Evolutionary conservation across 1,284 basidiomycete genomes (phyloP), one percentile per base, ranked within the genome.

Genomic region (Irpex rosettiformis): DNA sequence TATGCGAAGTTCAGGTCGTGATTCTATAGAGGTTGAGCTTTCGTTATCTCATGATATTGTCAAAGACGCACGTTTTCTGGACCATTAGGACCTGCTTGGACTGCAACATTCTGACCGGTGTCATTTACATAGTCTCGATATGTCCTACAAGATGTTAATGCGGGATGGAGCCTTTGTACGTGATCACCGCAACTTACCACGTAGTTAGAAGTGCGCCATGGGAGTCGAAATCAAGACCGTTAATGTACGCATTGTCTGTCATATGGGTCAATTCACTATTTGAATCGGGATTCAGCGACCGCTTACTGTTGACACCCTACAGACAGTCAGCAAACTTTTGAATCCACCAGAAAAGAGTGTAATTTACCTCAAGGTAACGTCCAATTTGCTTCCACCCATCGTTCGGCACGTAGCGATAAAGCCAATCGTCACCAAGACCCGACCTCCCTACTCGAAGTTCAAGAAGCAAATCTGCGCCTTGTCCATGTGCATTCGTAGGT

Each of bases 81-180:
- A 3, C 77, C 77, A 58, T 79, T 79, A 0, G 77, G 77, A 0
- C 77, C 77, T 6, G 77, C 77, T 64, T 79, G 66, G 13, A 78
- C 73, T 13, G 76, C 73, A 24, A 77, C 73, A 54, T 73, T 64
- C 54, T 73, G 66, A 6, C 74, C 75, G 6, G 69, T 74, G 55
- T 77, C 76, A 51, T 77, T 75, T 5, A 78, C 73, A 58, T 73
- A 79, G 65, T 78, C 77, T 4, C 76, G 72, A 58, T 78, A 79
- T 13, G 76, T 77, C 76, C 75, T 77, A 47, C 10, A 52, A 1
- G 27, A 4, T n/a, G 21, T n/a, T 22, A 33, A 16, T 7, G 37
- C 21, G 49, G n/a, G 18, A 52, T 25, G 21, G 22, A 29, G 43
- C 27, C 47, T 28, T 30, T 37, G 3, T 1, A 30, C 8, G 7